Evolutionary conservation across 345 rosid genomes (phyloP), one percentile per base, ranked within the genome.

Genomic region (Populus pruinosa): DNA sequence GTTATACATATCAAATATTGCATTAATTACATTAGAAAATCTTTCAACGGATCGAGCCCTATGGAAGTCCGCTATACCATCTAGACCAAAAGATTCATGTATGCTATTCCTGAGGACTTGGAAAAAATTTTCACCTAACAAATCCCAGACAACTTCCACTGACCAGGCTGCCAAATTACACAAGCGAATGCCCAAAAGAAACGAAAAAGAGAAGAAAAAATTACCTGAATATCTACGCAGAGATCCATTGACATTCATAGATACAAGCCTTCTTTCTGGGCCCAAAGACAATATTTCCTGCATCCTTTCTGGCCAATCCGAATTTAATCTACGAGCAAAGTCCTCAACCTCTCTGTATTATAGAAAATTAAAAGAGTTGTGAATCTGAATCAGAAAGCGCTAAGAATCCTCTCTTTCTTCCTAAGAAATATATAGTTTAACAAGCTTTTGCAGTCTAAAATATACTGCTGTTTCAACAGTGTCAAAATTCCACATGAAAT

Each of bases 321-420:
- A 88, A 88, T 92, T 89, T 78, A 91, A 84, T 87, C 97, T 89
- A 41, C 94, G 86, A 47, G 97, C 97, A 89, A 93, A 94, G 78
- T 93, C 98, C 82, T 88, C 98, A 35, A 92, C 97, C 84, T 94
- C 98, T 84, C 98, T 94, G 78, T 50, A 74, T 47, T 35, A 71
- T 47, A 5, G 29, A 75, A 70, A 9, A 50, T 67, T 67, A 33
- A 33, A 61, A 44, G 13, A 38, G 50, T 21, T 4, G 43, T 10
- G 36, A 20, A 29, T 38, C 39, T 53, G 17, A 39, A 55, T 66
- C 72, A 56, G 20, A 41, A 21, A 67, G 25, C 4, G 8, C 53
- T 16, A 14, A 56, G 9, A 27, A 20, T 1, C 3, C 29, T 56
- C 74, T 39, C 17, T 38, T 12, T 18, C 62, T 5, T 12, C 20